Conservation (phyloP, 805 yeast species). For the Saccharomycopsis microspora region DNA sequence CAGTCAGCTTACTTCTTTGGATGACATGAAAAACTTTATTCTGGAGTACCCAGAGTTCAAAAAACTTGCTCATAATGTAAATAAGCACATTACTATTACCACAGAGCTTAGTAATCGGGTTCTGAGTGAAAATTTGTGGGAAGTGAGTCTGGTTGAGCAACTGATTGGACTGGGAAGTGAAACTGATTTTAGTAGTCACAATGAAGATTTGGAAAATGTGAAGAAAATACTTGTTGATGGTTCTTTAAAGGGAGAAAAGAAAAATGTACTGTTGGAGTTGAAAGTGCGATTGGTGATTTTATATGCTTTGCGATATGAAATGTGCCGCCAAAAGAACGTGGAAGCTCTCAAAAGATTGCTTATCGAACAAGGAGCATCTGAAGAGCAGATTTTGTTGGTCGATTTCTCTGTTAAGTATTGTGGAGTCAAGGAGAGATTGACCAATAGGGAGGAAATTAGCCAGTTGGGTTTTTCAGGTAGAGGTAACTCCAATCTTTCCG, state of each 20-base stretch:
- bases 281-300: constrained; percentile 67
- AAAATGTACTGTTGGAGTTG: constrained; percentile 35
- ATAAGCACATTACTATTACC: constrained; percentile 86
- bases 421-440: constrained; percentile 33
- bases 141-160: constrained; percentile 85
- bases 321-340: constrained; percentile 33
- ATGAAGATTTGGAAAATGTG: constrained; percentile 43
- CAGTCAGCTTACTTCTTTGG: constrained; percentile 44
- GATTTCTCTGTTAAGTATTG: constrained; percentile 34
- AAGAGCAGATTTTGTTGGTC: constrained; percentile 31
- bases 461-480: neutral
- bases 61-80: constrained; percentile 74
- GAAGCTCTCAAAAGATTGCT: constrained; percentile 22
- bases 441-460: constrained; percentile 20
- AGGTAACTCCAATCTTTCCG: constrained; percentile 6
- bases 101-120: constrained; percentile 76
- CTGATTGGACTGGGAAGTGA: constrained; percentile 57
- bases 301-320: constrained; percentile 64
- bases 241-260: constrained; percentile 20
- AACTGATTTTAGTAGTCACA: constrained; percentile 25
- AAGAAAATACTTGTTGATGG: constrained; percentile 37
- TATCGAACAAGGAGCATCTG: constrained; percentile 23
- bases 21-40: constrained; percentile 83
- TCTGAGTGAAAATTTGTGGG: constrained; percentile 57
- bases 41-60: constrained; percentile 92